Percentiles rank a stretch among this genome's conserved stretches.
Evolutionary conservation across 2,329 filamentous ascomycete genomes (phyloP).

Genomic region (Clathrospora elynae): DNA sequence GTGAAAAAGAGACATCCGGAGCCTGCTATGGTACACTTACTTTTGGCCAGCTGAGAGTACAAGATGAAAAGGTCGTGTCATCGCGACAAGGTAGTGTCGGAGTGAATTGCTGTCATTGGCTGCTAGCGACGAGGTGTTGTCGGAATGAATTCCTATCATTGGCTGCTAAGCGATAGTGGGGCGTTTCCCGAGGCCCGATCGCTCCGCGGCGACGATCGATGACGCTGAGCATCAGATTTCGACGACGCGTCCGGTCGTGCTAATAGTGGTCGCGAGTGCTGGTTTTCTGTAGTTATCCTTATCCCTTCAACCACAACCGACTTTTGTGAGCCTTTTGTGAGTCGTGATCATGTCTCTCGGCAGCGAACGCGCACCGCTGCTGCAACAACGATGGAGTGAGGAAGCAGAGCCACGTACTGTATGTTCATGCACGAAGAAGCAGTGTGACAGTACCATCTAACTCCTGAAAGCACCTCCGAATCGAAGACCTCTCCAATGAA

Average conservation of each 20-base stretch:
- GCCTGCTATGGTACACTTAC: no score
- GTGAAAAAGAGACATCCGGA: no score
- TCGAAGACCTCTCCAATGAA: conserved; percentile 42
- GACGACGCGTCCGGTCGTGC: conserved; percentile 6
- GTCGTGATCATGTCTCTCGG: conserved; percentile 22
- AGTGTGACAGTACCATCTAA: no score
- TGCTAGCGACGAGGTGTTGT: not conserved
- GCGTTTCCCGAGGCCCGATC: no score
- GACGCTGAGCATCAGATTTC: conserved; percentile 12
- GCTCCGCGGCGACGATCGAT: conserved; percentile 13
- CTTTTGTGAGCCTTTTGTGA: not conserved
- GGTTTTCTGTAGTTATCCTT: not conserved
- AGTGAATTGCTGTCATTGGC: no score
- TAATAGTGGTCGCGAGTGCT: not conserved
- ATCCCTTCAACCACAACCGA: not conserved
- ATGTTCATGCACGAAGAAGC: no score
- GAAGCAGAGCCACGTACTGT: conserved; percentile 43
- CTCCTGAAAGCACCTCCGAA: conserved; percentile 27
- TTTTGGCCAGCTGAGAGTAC: no score
- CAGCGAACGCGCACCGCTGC: conserved; percentile 49
- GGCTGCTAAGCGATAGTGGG: no score
- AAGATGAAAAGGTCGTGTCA: no score
- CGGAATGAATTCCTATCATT: not conserved
- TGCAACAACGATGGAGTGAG: conserved; percentile 39
- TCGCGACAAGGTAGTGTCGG: no score